Percentiles rank a stretch among this genome's conserved stretches.
Conservation (phyloP, 805 yeast species). For the Pichia ethanolica region DNA sequence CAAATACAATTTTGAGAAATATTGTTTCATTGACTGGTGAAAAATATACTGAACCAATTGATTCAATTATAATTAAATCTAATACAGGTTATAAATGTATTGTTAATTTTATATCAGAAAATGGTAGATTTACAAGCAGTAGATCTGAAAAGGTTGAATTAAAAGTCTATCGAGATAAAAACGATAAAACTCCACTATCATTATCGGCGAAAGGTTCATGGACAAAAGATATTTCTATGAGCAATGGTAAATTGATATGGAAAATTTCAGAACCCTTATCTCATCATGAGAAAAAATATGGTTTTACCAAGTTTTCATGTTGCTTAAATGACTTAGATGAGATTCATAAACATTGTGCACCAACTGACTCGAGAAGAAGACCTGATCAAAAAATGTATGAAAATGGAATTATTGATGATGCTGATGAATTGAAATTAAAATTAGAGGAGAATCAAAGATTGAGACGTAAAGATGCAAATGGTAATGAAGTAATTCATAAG, state of each 20-base stretch:
- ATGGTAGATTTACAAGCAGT: slow-evolving; percentile 80
- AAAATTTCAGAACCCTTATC: slow-evolving; percentile 56
- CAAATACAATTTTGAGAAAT: slow-evolving; percentile 76
- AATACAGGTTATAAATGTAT: slow-evolving; percentile 63
- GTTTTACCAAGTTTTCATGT: slow-evolving; percentile 79
- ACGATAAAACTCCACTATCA: slow-evolving; percentile 27
- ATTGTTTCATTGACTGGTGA: slow-evolving; percentile 77
- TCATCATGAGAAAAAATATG: slow-evolving; percentile 59
- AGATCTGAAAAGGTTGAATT: slow-evolving; percentile 65
- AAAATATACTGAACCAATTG: slow-evolving; percentile 81
- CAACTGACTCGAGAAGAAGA: slow-evolving; percentile 83
- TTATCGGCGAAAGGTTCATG: slow-evolving; percentile 61
- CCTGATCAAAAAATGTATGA: slow-evolving; percentile 80
- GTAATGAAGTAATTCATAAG: slow-evolving; percentile 33
- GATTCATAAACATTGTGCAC: slow-evolving; percentile 66
- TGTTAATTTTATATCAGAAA: slow-evolving; percentile 61
- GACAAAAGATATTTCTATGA: slow-evolving; percentile 59
- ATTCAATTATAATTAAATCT: slow-evolving; percentile 57
- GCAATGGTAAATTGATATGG: slow-evolving; percentile 53
- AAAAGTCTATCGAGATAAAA: slow-evolving; percentile 31
- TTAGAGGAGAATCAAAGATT: slow-evolving; percentile 78
- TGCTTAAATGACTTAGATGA: slow-evolving; percentile 71
- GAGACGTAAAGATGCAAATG: slow-evolving; percentile 55
- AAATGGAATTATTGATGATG: slow-evolving; percentile 56
- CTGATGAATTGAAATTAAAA: slow-evolving; percentile 60